A percentile compares a stretch with the other conserved stretches of the same genome.
Evolutionary conservation across 257 asterid genomes (phyloP).

Genomic region (Cordia subcordata): DNA sequence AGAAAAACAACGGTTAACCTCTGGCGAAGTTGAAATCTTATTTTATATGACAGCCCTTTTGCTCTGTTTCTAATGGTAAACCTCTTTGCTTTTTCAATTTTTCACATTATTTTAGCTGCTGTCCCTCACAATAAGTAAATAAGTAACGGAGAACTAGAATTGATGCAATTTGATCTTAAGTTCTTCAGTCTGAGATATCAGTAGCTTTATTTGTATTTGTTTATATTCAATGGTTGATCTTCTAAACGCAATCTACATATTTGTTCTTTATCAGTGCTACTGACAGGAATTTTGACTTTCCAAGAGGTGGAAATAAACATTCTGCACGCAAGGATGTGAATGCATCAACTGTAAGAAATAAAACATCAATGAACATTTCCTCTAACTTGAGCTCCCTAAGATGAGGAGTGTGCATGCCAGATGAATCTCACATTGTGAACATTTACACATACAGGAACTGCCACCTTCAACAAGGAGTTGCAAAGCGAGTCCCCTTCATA

Average conservation of each 20-base stretch:
- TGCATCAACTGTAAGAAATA: slow-evolving; percentile 34
- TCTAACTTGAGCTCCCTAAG: no score
- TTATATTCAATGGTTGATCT: neutral
- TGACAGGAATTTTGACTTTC: slow-evolving; percentile 26
- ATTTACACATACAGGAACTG: slow-evolving; percentile 29
- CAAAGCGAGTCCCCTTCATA: slow-evolving; percentile 38
- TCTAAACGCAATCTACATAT: neutral
- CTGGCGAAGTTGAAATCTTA: no score
- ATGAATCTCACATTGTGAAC: slow-evolving; percentile 5
- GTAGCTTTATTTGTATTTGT: neutral
- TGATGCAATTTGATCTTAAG: neutral
- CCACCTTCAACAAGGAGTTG: slow-evolving; percentile 25
- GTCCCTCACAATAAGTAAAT: neutral
- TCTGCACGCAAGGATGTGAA: slow-evolving; percentile 13
- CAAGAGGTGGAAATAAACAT: slow-evolving; percentile 20
- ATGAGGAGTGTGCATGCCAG: neutral
- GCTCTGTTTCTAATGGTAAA: neutral
- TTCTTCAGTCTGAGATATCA: neutral
- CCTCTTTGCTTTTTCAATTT: neutral
- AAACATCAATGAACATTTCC: no score
- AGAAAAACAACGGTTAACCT: no score
- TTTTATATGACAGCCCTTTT: neutral
- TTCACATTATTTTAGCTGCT: neutral
- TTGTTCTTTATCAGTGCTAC: slow-evolving; percentile 41
- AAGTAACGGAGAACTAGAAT: neutral